Evolutionary conservation across 1,284 basidiomycete species (phyloP).

Genomic region (Rhodotorula sp.): DNA sequence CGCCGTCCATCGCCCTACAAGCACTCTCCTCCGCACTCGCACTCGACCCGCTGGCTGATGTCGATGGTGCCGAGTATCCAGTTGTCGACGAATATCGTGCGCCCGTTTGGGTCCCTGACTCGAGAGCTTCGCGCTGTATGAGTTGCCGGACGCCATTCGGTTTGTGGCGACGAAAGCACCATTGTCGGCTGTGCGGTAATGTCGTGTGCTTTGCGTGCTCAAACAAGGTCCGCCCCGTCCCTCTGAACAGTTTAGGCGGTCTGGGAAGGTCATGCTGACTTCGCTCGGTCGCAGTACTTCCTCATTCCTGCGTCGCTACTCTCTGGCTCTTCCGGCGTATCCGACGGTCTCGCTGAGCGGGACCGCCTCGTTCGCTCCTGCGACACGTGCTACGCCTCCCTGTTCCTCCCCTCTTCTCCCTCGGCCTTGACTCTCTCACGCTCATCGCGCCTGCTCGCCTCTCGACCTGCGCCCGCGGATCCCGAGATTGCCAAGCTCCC

Average conservation of each 20-base stretch:
- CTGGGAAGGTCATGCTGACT: neutral
- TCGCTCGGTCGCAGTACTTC: constrained; percentile 60
- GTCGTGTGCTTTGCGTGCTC: constrained; percentile 83
- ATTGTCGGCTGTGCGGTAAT: constrained; percentile 82
- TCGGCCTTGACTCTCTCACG: neutral
- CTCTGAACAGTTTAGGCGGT: too few species aligned
- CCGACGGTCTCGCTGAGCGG: constrained; percentile 50
- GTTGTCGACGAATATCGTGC: constrained; percentile 81
- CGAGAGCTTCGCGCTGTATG: constrained; percentile 75
- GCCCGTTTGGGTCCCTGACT: constrained; percentile 88
- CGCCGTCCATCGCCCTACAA: neutral
- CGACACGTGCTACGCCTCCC: constrained; percentile 77
- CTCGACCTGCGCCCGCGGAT: neutral
- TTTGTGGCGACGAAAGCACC: constrained; percentile 77
- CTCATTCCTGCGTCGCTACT: constrained; percentile 55
- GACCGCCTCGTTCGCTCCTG: constrained; percentile 70
- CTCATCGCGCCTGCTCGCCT: constrained; percentile 16
- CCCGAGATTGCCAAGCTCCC: neutral
- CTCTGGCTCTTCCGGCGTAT: neutral
- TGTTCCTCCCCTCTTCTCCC: constrained; percentile 58
- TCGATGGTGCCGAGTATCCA: constrained; percentile 18
- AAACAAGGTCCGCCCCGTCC: constrained; percentile 58
- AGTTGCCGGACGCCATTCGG: constrained; percentile 73
- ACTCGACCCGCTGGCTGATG: neutral
- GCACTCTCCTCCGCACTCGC: constrained; percentile 5